Conservation (phyloP, 371 early-diverging fungal species). For the Mortierella sp. region DNA sequence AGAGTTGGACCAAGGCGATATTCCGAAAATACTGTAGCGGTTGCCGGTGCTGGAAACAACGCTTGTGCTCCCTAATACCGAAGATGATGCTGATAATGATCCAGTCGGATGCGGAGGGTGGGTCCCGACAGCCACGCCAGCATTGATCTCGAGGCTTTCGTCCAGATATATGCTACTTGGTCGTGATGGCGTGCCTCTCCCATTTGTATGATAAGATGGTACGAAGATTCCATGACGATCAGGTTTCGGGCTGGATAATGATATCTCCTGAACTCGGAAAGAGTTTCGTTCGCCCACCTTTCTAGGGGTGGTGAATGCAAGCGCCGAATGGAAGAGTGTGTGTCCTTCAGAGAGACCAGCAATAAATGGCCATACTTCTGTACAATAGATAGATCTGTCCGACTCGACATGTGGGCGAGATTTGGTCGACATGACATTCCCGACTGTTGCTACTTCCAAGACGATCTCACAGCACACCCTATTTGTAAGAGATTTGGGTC, state of each 20-base stretch:
- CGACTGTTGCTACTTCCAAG: slow-evolving; percentile 57
- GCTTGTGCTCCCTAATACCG: slow-evolving; percentile 14
- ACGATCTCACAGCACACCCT: slow-evolving; percentile 55
- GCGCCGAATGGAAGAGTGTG: slow-evolving; percentile 31
- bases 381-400: slow-evolving; percentile 51
- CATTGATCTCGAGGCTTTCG: slow-evolving; percentile 21
- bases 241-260: neutral
- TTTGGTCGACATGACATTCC: slow-evolving; percentile 52
- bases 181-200: slow-evolving; percentile 49
- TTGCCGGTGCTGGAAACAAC: slow-evolving; percentile 1
- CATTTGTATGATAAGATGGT: slow-evolving; percentile 32
- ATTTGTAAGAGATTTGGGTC: slow-evolving; percentile 1
- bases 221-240: slow-evolving; percentile 18
- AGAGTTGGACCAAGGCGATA: slow-evolving; percentile 40
- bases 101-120: slow-evolving; percentile 13
- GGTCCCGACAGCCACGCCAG: neutral
- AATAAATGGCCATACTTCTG: slow-evolving; percentile 55
- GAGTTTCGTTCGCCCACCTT: slow-evolving; percentile 42
- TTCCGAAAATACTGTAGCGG: slow-evolving; percentile 47
- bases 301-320: slow-evolving; percentile 44
- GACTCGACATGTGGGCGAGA: slow-evolving; percentile 43
- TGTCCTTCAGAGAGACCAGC: slow-evolving; percentile 38
- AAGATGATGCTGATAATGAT: slow-evolving; percentile 3
- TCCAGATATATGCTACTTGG: slow-evolving; percentile 54
- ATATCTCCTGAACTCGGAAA: slow-evolving; percentile 11